Conservation (phyloP, 2,329 filamentous ascomycete genomes). For the Beauveria rudraprayagi region DNA sequence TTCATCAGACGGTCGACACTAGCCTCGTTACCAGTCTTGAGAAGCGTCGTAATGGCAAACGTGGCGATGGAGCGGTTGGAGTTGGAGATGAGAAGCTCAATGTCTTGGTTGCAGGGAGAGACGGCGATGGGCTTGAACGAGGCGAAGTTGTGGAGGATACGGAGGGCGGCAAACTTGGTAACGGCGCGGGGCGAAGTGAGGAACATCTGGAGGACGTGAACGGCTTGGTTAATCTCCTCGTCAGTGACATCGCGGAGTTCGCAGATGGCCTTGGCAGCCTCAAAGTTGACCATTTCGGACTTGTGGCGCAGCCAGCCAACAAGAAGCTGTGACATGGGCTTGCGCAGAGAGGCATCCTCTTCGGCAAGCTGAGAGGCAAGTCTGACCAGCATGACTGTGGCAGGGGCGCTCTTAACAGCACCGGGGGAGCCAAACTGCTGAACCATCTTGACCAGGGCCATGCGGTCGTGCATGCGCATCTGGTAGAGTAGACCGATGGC, state of each 20-base stretch:
- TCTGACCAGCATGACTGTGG: slow-evolving; percentile 84
- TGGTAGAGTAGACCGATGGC: slow-evolving; percentile 95
- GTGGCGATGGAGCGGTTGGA: slow-evolving; percentile 95
- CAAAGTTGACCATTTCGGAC: slow-evolving; percentile 99
- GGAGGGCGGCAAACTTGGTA: slow-evolving; percentile 94
- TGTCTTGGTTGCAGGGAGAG: slow-evolving; percentile 90
- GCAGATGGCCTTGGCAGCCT: slow-evolving; percentile 96
- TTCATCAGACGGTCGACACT: slow-evolving; percentile 97
- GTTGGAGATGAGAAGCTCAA: slow-evolving; percentile 94
- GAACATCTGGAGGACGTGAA: slow-evolving; percentile 94
- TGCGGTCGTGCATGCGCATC: slow-evolving; percentile 94
- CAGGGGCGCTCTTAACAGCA: slow-evolving; percentile 89
- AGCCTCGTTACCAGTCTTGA: slow-evolving; percentile 97
- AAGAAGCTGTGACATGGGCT: slow-evolving; percentile 94
- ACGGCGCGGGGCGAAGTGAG: slow-evolving; percentile 90
- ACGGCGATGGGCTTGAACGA: slow-evolving; percentile 93
- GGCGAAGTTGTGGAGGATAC: slow-evolving; percentile 92
- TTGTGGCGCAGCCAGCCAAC: slow-evolving; percentile 97
- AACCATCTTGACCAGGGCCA: slow-evolving; percentile 99
- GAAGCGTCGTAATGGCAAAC: slow-evolving; percentile 93
- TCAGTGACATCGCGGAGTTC: slow-evolving; percentile 91
- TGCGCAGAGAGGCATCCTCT: slow-evolving; percentile 80
- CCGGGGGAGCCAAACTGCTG: slow-evolving; percentile 92
- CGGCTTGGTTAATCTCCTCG: slow-evolving; percentile 80
- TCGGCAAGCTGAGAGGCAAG: slow-evolving; percentile 89